These are phyloP conservation scores for Talaromyces trachyspermus DNA, from an alignment of 495 filamentous ascomycete genomes.

Conservation along the genomic window DNA sequence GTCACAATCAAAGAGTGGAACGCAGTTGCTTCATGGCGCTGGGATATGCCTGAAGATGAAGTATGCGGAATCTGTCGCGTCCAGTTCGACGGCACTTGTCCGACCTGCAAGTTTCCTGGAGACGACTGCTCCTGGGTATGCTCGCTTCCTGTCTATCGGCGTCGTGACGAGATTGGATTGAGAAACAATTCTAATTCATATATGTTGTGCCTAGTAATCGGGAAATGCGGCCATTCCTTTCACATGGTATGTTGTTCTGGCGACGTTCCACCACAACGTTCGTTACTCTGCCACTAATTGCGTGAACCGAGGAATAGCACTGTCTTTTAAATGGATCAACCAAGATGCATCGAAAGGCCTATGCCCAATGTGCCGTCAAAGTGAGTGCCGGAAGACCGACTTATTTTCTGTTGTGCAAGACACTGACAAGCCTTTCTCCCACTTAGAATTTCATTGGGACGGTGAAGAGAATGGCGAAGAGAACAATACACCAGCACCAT, in stretches of 20 bases:
- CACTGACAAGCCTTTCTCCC: not conserved
- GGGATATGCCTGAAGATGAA: slow-evolving; percentile 97
- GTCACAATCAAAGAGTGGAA: slow-evolving; percentile 90
- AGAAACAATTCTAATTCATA: too few relatives aligned
- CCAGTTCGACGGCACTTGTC: slow-evolving; percentile 95
- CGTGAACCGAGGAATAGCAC: too few relatives aligned
- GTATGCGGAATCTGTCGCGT: slow-evolving; percentile 98
- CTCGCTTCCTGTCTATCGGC: slow-evolving; percentile 11
- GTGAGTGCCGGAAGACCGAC: slow-evolving; percentile 40
- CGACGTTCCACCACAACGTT: not conserved
- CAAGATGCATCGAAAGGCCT: slow-evolving; percentile 89
- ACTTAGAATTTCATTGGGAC: too few relatives aligned
- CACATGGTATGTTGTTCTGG: slow-evolving; percentile 65
- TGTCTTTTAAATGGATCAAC: slow-evolving; percentile 94
- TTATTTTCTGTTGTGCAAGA: too few relatives aligned
- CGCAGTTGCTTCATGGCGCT: slow-evolving; percentile 90
- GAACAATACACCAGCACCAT: too few relatives aligned
- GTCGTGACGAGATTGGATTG: too few relatives aligned
- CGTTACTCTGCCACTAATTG: too few relatives aligned
- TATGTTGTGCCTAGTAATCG: too few relatives aligned
- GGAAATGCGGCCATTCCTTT: slow-evolving; percentile 94
- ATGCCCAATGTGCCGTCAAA: slow-evolving; percentile 97
- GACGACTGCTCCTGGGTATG: slow-evolving; percentile 92
- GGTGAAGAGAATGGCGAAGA: too few relatives aligned
- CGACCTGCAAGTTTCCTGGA: slow-evolving; percentile 94